phyloP scores from a whole-genome alignment of 73 alveolate genomes.

The Strombidium stylifer region DNA sequence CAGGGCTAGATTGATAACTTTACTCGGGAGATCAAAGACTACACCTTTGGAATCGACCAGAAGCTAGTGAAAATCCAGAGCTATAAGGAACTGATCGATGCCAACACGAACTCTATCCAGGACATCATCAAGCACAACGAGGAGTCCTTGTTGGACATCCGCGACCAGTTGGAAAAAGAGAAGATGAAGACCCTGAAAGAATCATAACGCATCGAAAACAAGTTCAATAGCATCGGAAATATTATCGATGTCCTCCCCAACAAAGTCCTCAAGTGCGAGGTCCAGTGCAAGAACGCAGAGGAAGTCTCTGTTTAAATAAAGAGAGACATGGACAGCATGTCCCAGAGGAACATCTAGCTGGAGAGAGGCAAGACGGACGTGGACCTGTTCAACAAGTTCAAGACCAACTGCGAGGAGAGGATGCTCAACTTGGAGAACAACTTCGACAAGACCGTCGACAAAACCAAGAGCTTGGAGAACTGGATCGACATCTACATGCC shows the following conservation, averaged over 20 bases:
- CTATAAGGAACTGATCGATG: constrained; percentile 12
- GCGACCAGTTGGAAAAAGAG: too few species aligned
- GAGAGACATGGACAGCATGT: neutral
- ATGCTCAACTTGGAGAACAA: neutral
- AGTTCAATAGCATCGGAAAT: too few species aligned
- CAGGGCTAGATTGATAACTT: neutral
- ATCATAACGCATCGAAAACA: too few species aligned
- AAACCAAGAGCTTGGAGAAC: constrained; percentile 2
- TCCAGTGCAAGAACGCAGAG: neutral
- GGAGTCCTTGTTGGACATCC: neutral
- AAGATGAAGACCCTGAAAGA: too few species aligned
- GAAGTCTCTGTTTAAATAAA: neutral
- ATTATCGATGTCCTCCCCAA: too few species aligned
- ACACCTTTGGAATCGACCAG: constrained; percentile 1
- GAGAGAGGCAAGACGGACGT: neutral
- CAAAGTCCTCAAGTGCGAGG: too few species aligned
- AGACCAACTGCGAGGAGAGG: neutral
- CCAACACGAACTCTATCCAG: neutral
- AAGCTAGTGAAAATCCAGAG: neutral
- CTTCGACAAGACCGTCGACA: neutral
- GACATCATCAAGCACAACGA: constrained; percentile 1
- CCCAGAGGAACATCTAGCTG: neutral
- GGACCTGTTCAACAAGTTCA: neutral
- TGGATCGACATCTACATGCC: constrained; percentile 34
- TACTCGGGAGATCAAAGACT: neutral